Conservation (phyloP, 768 basidiomycete species). For the Lactarius indigo region DNA sequence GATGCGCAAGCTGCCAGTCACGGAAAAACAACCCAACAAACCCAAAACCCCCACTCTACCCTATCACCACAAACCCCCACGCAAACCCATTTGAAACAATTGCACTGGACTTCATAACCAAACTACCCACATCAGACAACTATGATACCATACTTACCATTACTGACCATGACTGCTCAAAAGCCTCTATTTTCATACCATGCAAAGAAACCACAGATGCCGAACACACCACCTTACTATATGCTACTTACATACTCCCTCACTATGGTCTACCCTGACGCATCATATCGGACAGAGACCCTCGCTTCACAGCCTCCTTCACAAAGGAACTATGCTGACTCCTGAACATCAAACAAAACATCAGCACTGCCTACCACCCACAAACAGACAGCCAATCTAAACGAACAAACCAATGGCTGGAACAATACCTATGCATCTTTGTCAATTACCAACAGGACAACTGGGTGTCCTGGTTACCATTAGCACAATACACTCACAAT, state of each 20-base stretch:
- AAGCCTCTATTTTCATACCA: no score
- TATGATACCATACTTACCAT: neutral
- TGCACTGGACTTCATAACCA: neutral
- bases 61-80: neutral
- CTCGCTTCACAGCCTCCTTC: no score
- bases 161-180: no score
- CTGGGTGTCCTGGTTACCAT: neutral
- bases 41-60: neutral
- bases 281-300: no score
- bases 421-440: neutral
- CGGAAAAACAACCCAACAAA: neutral
- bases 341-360: neutral
- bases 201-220: no score
- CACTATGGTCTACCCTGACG: no score
- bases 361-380: neutral
- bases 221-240: no score
- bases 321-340: no score
- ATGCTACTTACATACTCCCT: no score
- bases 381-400: neutral
- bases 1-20: neutral
- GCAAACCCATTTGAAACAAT: neutral
- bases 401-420: neutral
- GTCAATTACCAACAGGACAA: neutral
- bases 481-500: neutral
- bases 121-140: neutral